phyloP scores from a whole-genome alignment of 495 filamentous ascomycete genomes.

The Thozetella sp. region DNA sequence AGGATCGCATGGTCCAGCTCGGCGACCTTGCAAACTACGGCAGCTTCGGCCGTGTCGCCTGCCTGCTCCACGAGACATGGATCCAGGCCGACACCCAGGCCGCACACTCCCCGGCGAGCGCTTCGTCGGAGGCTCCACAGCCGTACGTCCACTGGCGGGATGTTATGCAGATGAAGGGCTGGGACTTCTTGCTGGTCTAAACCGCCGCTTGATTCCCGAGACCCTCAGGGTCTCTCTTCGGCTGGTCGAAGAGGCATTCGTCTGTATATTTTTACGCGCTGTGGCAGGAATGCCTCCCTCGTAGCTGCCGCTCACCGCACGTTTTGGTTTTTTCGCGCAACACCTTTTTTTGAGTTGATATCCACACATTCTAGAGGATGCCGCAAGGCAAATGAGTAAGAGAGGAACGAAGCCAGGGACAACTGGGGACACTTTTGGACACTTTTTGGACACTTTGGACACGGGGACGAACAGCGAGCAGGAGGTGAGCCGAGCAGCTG shows the following conservation, averaged over 20 bases:
- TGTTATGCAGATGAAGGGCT: constrained; percentile 87
- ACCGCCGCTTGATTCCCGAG: not conserved
- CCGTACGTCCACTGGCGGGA: constrained; percentile 90
- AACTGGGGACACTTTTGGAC: not conserved
- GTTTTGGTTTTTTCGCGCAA: constrained; percentile 7
- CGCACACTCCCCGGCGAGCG: constrained; percentile 38
- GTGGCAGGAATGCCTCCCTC: constrained; percentile 23
- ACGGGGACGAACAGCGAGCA: constrained; percentile 2
- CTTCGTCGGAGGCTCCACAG: constrained; percentile 42
- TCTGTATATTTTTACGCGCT: constrained; percentile 23
- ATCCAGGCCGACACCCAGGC: constrained; percentile 59
- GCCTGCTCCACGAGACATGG: constrained; percentile 84
- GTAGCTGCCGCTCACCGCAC: not conserved
- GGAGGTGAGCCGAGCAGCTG: not conserved
- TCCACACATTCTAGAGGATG: constrained; percentile 15
- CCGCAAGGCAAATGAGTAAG: constrained; percentile 23
- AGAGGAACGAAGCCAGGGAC: constrained; percentile 6
- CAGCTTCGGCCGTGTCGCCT: constrained; percentile 82
- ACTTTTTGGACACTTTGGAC: constrained; percentile 13
- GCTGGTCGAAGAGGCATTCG: constrained; percentile 32
- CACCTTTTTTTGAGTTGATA: constrained; percentile 9
- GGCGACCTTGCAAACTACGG: constrained; percentile 75
- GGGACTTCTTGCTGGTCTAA: constrained; percentile 92
- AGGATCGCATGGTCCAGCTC: constrained; percentile 67
- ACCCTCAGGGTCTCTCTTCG: constrained; percentile 25